Evolutionary conservation across 2,329 filamentous ascomycete genomes (phyloP), one percentile per base, ranked within the genome.

Genomic region (Alternaria infectoria): DNA sequence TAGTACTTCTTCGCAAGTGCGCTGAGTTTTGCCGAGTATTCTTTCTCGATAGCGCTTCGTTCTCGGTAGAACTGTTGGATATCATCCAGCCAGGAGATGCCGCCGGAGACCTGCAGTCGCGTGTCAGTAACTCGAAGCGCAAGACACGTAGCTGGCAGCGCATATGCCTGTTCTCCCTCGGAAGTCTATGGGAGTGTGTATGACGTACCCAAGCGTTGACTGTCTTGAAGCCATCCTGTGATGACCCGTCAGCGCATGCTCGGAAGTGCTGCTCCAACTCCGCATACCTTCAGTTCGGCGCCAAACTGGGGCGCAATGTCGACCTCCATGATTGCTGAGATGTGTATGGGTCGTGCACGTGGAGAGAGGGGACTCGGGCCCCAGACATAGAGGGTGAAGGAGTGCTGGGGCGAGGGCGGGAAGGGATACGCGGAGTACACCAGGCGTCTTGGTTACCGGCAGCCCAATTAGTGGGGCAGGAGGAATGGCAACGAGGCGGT

Each of bases 61-160:
- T 99, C 96, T 68, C 96, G 92, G 85, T 98, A 99, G 84, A 98
- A 99, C 77, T 93, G 90, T 80, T 99, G 93, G 67, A 99, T 92
- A 74, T 99, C 96, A 75, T 97, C 95, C 63, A 99, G 89, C 95
- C 95, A 99, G 69, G 88, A 85, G 79, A 99, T 97, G 68, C 95
- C 93, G 79, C 92, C 90, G 67, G 89, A 86, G 61, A 96, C 92
- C 86, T 89, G 57, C 17, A 50, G 62, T 46, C 52, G 54, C 55
- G 55, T 54, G 26, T 80, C 61, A 81, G 77, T 65, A 62, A 64
- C 25, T 11, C 36, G 60, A 43, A 59, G 59, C 54, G 54, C 59
- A 60, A 44, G 40, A 13, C 26, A 44, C 51, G 26, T 55, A 43
- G 61, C 47, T 28, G 52, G 45, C 61, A 67, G 63, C 65, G 58